Conservation (phyloP, 441 rosid species). For the Pelargonium exstipulatum region DNA sequence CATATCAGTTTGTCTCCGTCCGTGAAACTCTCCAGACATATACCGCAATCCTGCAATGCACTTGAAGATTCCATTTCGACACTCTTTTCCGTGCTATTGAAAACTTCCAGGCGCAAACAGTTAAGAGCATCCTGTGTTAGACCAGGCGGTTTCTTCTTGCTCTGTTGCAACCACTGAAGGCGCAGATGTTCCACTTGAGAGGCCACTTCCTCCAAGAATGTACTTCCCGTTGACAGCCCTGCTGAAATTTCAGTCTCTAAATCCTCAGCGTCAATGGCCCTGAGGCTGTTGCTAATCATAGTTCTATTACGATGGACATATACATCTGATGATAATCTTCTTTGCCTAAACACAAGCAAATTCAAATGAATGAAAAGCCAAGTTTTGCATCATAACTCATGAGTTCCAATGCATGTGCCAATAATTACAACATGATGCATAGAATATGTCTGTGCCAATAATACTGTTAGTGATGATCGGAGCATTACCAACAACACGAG, state of each 20-base stretch:
- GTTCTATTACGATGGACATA: conserved; percentile 26
- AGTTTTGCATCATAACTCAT: too few relatives aligned
- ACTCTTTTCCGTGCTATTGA: conserved; percentile 27
- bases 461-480: too few relatives aligned
- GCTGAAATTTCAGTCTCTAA: conserved; percentile 28
- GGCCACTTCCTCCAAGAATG: conserved; percentile 23
- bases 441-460: too few relatives aligned
- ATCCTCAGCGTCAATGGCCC: conserved; percentile 38
- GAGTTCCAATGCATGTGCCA: too few relatives aligned
- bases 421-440: too few relatives aligned
- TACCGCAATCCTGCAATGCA: conserved; percentile 56
- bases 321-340: conserved; percentile 29
- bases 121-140: conserved; percentile 47
- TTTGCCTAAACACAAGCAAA: conserved; percentile 37
- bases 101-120: conserved; percentile 41
- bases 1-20: conserved; percentile 52
- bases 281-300: conserved; percentile 29
- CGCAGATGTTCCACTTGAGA: conserved; percentile 30
- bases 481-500: too few relatives aligned
- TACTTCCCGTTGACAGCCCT: conserved; percentile 19
- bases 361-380: too few relatives aligned
- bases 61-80: conserved; percentile 19
- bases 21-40: conserved; percentile 71
- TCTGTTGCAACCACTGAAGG: conserved; percentile 19
- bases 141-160: conserved; percentile 68